Conservation (phyloP, 176 grass and related monocot species). For the Musa beccarii region DNA sequence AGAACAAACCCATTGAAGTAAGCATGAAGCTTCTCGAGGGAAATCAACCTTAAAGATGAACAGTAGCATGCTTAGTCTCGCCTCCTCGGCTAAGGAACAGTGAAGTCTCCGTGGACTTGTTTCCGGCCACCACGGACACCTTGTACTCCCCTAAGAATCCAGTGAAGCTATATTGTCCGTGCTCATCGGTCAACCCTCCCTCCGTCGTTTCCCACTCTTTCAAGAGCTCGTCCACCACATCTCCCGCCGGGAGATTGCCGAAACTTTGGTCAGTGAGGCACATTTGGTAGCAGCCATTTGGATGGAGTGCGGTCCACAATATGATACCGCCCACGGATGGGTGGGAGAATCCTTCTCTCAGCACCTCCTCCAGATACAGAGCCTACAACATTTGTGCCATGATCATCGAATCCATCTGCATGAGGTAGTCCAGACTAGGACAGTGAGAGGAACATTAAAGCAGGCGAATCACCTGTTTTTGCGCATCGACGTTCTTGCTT, state of each 20-base stretch:
- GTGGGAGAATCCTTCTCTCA: conserved; percentile 76
- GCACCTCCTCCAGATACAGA: conserved; percentile 72
- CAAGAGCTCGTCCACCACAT: conserved; percentile 62
- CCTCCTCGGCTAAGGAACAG: conserved; percentile 73
- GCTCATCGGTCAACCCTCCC: conserved; percentile 50
- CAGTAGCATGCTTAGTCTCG: conserved; percentile 82
- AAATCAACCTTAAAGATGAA: conserved; percentile 46
- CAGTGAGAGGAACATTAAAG: background rate
- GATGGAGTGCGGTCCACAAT: conserved; percentile 83
- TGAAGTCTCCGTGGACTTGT: conserved; percentile 45
- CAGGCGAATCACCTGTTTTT: conserved; percentile 37
- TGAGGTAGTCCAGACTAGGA: too few relatives aligned
- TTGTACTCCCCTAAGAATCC: conserved; percentile 75
- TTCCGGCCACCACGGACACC: conserved; percentile 45
- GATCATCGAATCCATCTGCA: background rate
- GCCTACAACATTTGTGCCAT: conserved; percentile 27
- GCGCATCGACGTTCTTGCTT: conserved; percentile 52
- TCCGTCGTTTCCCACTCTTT: conserved; percentile 67
- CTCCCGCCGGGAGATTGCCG: conserved; percentile 57
- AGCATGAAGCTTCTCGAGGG: background rate
- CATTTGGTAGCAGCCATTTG: conserved; percentile 84
- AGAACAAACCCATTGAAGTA: too few relatives aligned
- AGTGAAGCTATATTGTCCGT: conserved; percentile 70
- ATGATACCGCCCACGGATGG: conserved; percentile 78
- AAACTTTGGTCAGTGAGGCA: conserved; percentile 83